Conservation (phyloP, 2,329 filamentous ascomycete species). For the Aspergillus quadricinctus region DNA sequence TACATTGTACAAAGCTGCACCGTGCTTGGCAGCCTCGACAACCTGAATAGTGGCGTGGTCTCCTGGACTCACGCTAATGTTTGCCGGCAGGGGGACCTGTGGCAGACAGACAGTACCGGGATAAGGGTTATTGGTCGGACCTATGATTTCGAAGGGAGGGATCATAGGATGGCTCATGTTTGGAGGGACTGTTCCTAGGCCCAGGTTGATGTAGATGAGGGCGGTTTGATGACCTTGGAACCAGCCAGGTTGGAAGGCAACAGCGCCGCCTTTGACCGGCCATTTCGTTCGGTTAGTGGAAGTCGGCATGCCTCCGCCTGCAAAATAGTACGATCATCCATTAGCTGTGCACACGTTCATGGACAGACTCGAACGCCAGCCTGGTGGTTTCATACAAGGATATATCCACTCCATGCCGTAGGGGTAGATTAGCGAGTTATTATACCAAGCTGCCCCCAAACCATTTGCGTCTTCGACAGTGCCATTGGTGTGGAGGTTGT, state of each 20-base stretch:
- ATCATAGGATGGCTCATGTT: slow-evolving; percentile 89
- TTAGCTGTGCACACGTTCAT: slow-evolving; percentile 3
- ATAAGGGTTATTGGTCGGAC: slow-evolving; percentile 78
- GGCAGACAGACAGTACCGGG: slow-evolving; percentile 85
- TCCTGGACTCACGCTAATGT: slow-evolving; percentile 68
- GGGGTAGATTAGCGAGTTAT: slow-evolving; percentile 56
- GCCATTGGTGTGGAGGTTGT: slow-evolving; percentile 76
- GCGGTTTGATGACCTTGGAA: slow-evolving; percentile 82
- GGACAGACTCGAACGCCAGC: background rate
- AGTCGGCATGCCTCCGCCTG: slow-evolving; percentile 77
- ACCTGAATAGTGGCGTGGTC: slow-evolving; percentile 88
- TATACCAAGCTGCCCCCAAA: slow-evolving; percentile 44
- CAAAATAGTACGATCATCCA: background rate
- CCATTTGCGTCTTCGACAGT: slow-evolving; percentile 46
- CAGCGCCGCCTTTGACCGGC: slow-evolving; percentile 81
- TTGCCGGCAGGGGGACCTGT: slow-evolving; percentile 76
- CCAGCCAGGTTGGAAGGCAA: slow-evolving; percentile 92
- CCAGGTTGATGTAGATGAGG: slow-evolving; percentile 86
- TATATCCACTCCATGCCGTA: slow-evolving; percentile 96
- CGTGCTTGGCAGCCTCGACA: slow-evolving; percentile 77
- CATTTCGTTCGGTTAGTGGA: slow-evolving; percentile 85
- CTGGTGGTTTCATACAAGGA: slow-evolving; percentile 64
- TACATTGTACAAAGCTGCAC: slow-evolving; percentile 77
- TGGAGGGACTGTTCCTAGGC: slow-evolving; percentile 70
- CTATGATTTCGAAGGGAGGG: slow-evolving; percentile 73